A percentile compares a stretch with the other conserved stretches of the same genome.
phyloP scores from a whole-genome alignment of 257 asterid species.

The Buddleja alternifolia region DNA sequence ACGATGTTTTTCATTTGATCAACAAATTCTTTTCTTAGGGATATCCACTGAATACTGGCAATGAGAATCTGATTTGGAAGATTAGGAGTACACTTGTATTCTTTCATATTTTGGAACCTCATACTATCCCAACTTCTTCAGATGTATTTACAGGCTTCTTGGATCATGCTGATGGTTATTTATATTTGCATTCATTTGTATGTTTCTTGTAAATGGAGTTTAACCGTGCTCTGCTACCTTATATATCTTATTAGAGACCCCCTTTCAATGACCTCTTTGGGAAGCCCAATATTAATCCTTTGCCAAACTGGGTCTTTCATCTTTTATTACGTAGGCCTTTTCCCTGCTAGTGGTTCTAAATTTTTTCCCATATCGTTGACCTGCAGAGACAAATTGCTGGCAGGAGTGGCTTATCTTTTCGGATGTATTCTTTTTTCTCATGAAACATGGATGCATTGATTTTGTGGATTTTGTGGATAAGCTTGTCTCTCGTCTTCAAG shows the following conservation, averaged over 20 bases:
- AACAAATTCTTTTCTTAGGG: neutral
- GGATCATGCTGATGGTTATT: conserved; percentile 9
- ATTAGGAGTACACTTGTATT: neutral
- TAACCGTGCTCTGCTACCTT: conserved; percentile 18
- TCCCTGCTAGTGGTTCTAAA: conserved; percentile 8
- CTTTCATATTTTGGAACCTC: neutral
- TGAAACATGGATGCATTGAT: conserved; percentile 96
- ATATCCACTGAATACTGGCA: neutral
- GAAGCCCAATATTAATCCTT: neutral
- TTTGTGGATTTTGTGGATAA: conserved; percentile 96
- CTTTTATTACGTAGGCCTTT: conserved; percentile 15
- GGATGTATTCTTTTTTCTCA: conserved; percentile 88
- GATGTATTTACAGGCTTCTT: neutral
- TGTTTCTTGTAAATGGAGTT: conserved; percentile 14
- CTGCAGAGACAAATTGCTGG: conserved; percentile 94
- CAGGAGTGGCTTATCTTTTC: conserved; percentile 99
- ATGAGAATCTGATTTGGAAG: neutral
- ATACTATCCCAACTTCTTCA: neutral
- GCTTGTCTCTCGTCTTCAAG: conserved; percentile 90
- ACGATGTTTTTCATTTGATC: neutral
- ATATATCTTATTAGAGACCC: conserved; percentile 10
- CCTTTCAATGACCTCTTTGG: neutral
- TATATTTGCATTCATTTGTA: neutral
- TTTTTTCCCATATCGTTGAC: conserved; percentile 23
- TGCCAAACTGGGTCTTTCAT: conserved; percentile 1